Percentiles rank a stretch among this genome's conserved stretches.
Evolutionary conservation across 805 yeast species (phyloP).

Genomic region (Candida loeiensis): DNA sequence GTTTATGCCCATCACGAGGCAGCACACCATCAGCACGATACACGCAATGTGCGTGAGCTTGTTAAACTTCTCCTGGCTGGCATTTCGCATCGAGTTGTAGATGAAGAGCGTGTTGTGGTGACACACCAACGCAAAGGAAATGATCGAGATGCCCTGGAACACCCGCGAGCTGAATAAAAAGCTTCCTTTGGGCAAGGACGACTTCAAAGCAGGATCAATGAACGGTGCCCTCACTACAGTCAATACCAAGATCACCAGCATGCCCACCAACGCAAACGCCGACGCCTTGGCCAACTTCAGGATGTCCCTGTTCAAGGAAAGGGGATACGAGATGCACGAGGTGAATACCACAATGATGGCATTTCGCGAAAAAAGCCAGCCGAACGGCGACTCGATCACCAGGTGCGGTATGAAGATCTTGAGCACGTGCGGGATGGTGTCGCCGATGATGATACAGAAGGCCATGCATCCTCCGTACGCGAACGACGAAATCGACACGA

Average conservation of each 20-base stretch:
- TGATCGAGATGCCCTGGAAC: slow-evolving; percentile 90
- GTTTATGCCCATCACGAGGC: slow-evolving; percentile 71
- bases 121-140: slow-evolving; percentile 92
- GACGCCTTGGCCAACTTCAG: slow-evolving; percentile 83
- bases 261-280: slow-evolving; percentile 79
- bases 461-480: slow-evolving; percentile 96
- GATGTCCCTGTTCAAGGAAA: slow-evolving; percentile 76
- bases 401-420: slow-evolving; percentile 56
- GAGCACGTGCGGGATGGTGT: slow-evolving; percentile 87
- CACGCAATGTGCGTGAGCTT: slow-evolving; percentile 82
- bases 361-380: slow-evolving; percentile 61
- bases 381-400: slow-evolving; percentile 32
- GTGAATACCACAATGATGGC: slow-evolving; percentile 70
- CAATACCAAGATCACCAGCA: slow-evolving; percentile 71
- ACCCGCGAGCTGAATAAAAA: slow-evolving; percentile 59
- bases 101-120: slow-evolving; percentile 93
- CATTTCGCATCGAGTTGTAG: slow-evolving; percentile 74
- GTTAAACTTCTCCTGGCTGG: slow-evolving; percentile 73
- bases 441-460: slow-evolving; percentile 91
- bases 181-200: slow-evolving; percentile 41
- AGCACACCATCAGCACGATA: slow-evolving; percentile 72
- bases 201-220: slow-evolving; percentile 45
- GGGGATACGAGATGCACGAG: slow-evolving; percentile 71
- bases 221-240: slow-evolving; percentile 74
- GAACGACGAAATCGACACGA: slow-evolving; percentile 78